Conservation (phyloP, 805 yeast genomes). For the Yamadazyma scolyti region DNA sequence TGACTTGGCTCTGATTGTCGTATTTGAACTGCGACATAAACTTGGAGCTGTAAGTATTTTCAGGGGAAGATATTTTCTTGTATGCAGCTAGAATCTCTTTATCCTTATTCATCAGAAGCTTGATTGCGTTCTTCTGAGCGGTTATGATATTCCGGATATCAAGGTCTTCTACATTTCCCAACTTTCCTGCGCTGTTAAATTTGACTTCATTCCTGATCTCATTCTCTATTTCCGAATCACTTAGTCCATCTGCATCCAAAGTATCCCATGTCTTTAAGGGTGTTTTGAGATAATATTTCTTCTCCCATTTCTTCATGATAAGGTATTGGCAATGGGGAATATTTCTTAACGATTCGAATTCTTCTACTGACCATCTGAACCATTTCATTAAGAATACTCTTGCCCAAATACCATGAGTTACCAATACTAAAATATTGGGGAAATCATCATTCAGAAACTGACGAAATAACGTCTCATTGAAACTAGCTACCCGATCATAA, state of each 20-base stretch:
- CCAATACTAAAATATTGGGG: constrained; percentile 79
- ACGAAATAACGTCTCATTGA: constrained; percentile 81
- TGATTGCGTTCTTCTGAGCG: constrained; percentile 37
- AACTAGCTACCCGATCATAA: constrained; percentile 84
- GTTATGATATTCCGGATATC: constrained; percentile 33
- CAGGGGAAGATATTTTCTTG: constrained; percentile 10
- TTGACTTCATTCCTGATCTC: constrained; percentile 35
- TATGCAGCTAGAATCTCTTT: constrained; percentile 38
- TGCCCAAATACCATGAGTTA: constrained; percentile 93
- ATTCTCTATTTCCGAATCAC: constrained; percentile 31
- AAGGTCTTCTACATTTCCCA: constrained; percentile 31
- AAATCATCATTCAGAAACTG: constrained; percentile 68
- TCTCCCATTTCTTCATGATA: constrained; percentile 62
- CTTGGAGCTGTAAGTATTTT: constrained; percentile 9
- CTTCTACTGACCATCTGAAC: constrained; percentile 91
- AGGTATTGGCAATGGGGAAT: constrained; percentile 82
- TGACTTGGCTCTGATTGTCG: constrained; percentile 25
- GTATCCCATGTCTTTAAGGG: constrained; percentile 72
- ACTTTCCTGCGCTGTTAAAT: constrained; percentile 32
- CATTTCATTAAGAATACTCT: constrained; percentile 91
- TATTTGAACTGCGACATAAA: constrained; percentile 13
- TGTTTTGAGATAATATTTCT: constrained; percentile 56
- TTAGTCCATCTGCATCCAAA: constrained; percentile 37
- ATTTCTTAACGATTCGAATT: constrained; percentile 78
- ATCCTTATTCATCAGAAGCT: constrained; percentile 40